Evolutionary conservation across 495 filamentous ascomycete species (phyloP), one percentile per base, ranked within the genome.

Genomic region (Daldinia childiae): DNA sequence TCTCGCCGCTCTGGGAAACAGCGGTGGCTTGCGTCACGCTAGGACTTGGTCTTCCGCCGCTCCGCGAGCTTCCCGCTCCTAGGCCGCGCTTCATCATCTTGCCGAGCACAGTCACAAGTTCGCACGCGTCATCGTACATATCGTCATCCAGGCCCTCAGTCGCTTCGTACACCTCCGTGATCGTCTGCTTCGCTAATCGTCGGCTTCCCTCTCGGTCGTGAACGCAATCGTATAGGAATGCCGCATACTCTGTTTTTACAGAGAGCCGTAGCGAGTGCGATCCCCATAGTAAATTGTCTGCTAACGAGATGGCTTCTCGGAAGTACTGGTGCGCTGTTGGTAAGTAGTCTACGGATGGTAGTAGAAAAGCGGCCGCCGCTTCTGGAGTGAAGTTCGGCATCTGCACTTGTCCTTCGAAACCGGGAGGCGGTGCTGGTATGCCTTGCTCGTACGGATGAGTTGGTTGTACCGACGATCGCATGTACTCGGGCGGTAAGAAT

Each of bases 111-210:
- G 87, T 87, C 1, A 94, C 91, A 21, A 93, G 83, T 73, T 91
- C 90, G 41, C 91, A 91, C 0, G 91, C 89, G 75, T 94, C 91
- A 76, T 88, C 87, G 72, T 93, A 94, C 83, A 91, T 91, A 67
- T 95, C 93, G 73, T 98, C 94, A 59, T 94, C 92, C 88, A 98
- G 95, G 29, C 91, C 93, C 79, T 97, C 94, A 56, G 90, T 87
- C 9, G 93, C 92, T 57, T 92, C 92, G 77, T 97, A 97, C 1
- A 97, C 95, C 72, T 97, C 93, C 26, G 90, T 88, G 57, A 98
- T 93, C 34, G 95, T 92, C 38, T 88, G 86, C 74, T 92, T 90
- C 3, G 95, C 96, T 1, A 97, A 72, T 27, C 87, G 85, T 12
- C 93, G 86, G 60, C 92, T 91, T 45, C 84, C 88, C 21, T 91